Evolutionary conservation across 2,329 filamentous ascomycete genomes (phyloP).

Genomic region (Stachybotrys echinatus): DNA sequence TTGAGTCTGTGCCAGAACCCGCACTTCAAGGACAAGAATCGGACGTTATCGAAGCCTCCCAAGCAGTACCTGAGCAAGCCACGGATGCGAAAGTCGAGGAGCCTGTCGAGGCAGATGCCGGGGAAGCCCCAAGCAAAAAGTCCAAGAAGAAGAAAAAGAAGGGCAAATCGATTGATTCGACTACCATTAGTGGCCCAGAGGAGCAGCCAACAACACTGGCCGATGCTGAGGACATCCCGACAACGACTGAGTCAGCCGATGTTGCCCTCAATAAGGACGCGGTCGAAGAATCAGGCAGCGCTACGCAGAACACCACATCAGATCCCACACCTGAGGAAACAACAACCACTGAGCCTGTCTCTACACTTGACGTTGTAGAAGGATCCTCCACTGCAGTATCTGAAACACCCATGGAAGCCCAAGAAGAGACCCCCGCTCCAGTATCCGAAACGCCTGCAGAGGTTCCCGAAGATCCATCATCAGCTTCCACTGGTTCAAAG

Average conservation of each 20-base stretch:
- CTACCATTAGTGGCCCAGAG: background rate
- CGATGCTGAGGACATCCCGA: background rate
- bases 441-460: background rate
- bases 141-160: conserved; percentile 23
- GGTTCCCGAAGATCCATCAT: background rate
- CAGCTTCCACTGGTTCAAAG: conserved; percentile 7
- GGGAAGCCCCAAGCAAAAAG: conserved; percentile 2
- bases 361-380: background rate
- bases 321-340: conserved; percentile 5
- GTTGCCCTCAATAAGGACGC: background rate
- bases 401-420: background rate
- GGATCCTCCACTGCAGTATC: background rate
- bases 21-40: background rate
- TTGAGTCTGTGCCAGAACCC: background rate
- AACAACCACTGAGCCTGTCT: background rate
- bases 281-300: background rate
- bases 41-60: background rate
- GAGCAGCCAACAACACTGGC: background rate
- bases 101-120: conserved; percentile 6
- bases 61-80: background rate
- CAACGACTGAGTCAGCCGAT: background rate
- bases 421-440: background rate
- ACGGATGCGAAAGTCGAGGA: conserved; percentile 3
- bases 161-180: conserved; percentile 13
- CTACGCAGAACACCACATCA: conserved; percentile 2